Conservation (phyloP, 805 yeast genomes). For the Wickerhamomyces subpelliculosus region DNA sequence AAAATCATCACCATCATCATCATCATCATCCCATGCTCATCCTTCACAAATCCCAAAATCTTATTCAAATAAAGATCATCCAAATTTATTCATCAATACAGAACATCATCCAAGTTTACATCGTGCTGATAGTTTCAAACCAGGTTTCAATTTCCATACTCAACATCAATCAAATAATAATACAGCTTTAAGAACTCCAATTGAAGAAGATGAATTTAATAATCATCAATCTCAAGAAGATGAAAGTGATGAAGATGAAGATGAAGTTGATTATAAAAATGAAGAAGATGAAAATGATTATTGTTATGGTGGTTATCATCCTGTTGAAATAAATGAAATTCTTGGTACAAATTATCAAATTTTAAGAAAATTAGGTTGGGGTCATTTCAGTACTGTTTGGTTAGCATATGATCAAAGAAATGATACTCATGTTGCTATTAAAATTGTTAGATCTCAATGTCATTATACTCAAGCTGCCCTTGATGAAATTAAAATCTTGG, state of each 20-base stretch:
- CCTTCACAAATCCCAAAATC: neutral
- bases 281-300: constrained; percentile 52
- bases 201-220: constrained; percentile 1
- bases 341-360: constrained; percentile 43
- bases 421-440: constrained; percentile 50
- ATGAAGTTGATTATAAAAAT: constrained; percentile 5
- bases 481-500: constrained; percentile 51
- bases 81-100: constrained; percentile 4
- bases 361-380: constrained; percentile 61
- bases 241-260: constrained; percentile 2
- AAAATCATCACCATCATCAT: neutral
- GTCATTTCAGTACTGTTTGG: constrained; percentile 72
- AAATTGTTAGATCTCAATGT: constrained; percentile 48
- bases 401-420: constrained; percentile 36
- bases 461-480: constrained; percentile 56
- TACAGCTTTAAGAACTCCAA: neutral
- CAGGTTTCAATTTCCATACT: neutral
- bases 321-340: constrained; percentile 48
- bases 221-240: constrained; percentile 1
- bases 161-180: neutral
- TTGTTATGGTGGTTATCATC: constrained; percentile 58
- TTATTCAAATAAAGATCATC: neutral
- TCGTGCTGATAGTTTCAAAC: constrained; percentile 8
- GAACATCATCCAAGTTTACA: constrained; percentile 16
- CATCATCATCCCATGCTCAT: neutral